These are phyloP conservation scores for Plasmopara halstedii DNA, from an alignment of 352 stramenopile genomes.

Conservation along the genomic window DNA sequence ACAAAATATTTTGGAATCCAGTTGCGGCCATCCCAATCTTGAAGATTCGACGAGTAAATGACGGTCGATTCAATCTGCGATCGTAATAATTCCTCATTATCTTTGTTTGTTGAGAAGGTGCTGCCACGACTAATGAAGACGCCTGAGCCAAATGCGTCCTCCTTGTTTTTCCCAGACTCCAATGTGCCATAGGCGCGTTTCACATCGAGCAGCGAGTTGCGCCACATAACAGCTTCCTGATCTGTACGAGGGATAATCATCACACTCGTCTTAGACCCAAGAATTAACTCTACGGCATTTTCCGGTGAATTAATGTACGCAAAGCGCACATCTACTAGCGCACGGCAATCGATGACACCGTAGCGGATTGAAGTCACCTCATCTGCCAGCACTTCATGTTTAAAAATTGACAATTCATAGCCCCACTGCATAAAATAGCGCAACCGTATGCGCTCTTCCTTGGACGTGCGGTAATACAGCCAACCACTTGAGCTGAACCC, in stretches of 20 bases:
- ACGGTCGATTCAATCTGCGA: conserved; percentile 76
- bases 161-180: conserved; percentile 68
- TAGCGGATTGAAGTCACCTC: conserved; percentile 77
- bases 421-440: conserved; percentile 86
- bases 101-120: conserved; percentile 77
- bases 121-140: conserved; percentile 82
- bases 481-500: conserved; percentile 73
- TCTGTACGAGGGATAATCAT: conserved; percentile 79
- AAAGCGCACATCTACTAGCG: conserved; percentile 74
- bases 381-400: conserved; percentile 77
- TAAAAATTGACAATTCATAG: conserved; percentile 86
- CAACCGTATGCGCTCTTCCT: conserved; percentile 70
- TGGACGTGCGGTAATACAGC: conserved; percentile 81
- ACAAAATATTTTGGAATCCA: conserved; percentile 89
- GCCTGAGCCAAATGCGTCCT: conserved; percentile 59
- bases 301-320: conserved; percentile 79
- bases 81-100: conserved; percentile 80
- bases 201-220: conserved; percentile 68
- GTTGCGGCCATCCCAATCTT: conserved; percentile 80
- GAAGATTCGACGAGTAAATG: conserved; percentile 77
- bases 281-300: conserved; percentile 77
- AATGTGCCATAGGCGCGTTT: conserved; percentile 73
- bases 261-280: conserved; percentile 69
- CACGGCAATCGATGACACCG: conserved; percentile 79
- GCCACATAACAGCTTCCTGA: conserved; percentile 81